Conservation (phyloP, 129 eudicot genomes). For the Flaveria ramosissima region DNA sequence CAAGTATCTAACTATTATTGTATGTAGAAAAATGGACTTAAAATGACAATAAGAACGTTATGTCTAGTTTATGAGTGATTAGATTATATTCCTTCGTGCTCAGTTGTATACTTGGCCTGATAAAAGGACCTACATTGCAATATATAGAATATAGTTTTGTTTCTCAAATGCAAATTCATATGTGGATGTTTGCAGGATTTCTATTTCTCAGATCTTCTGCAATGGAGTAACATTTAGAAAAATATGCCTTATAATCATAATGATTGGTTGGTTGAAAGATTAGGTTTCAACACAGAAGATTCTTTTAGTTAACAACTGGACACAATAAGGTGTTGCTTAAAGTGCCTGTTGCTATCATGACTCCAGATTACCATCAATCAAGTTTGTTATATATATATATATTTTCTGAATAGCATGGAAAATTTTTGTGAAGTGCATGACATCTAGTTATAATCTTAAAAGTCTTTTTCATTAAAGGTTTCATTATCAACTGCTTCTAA, state of each 20-base stretch:
- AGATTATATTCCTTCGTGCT: slow-evolving; percentile 1
- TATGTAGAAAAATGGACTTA: slow-evolving; percentile 5
- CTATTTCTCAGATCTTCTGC: slow-evolving; percentile 10
- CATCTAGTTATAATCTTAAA: not conserved
- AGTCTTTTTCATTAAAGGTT: slow-evolving; percentile 21
- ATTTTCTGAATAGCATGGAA: slow-evolving; percentile 7
- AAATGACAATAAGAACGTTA: not conserved
- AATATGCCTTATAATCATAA: slow-evolving; percentile 16
- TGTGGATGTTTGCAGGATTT: not conserved
- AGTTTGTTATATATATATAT: not conserved
- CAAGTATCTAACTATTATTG: not conserved
- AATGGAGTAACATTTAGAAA: slow-evolving; percentile 20
- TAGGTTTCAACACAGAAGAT: slow-evolving; percentile 20
- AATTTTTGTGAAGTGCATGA: not conserved
- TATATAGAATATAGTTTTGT: not conserved
- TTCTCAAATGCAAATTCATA: slow-evolving; percentile 10
- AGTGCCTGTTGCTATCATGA: slow-evolving; percentile 6
- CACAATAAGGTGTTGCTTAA: slow-evolving; percentile 2
- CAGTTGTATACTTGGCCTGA: slow-evolving; percentile 8
- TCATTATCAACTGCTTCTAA: slow-evolving; percentile 21
- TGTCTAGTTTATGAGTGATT: not conserved
- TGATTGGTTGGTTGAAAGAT: slow-evolving; percentile 15
- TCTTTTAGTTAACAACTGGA: slow-evolving; percentile 12
- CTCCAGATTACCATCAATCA: not conserved
- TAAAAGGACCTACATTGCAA: slow-evolving; percentile 11